Percentiles rank a stretch among this genome's conserved stretches.
Evolutionary conservation across 176 grass and related monocot species (phyloP).

Genomic region (Carex myosuroides): DNA sequence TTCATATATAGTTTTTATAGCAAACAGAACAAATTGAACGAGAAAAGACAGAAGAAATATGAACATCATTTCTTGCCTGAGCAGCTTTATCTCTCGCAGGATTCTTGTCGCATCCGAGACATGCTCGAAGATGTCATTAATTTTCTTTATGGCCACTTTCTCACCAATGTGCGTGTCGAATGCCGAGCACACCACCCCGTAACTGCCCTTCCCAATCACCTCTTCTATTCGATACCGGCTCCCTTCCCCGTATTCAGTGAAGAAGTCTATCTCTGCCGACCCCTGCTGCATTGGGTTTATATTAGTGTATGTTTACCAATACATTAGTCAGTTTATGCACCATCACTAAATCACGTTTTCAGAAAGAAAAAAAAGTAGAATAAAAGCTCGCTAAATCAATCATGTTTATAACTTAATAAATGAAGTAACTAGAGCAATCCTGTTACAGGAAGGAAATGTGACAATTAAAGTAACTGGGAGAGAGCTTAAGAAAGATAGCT

Average conservation of each 20-base stretch:
- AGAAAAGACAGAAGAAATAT: neutral
- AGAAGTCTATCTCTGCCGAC: slow-evolving; percentile 63
- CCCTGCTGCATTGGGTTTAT: slow-evolving; percentile 26
- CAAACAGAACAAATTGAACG: neutral
- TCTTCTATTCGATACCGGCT: slow-evolving; percentile 90
- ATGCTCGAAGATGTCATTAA: slow-evolving; percentile 95
- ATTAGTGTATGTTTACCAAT: no score
- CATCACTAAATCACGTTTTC: no score
- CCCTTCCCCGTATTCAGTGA: slow-evolving; percentile 90
- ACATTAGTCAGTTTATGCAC: no score
- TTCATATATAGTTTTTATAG: neutral
- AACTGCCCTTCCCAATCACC: slow-evolving; percentile 97
- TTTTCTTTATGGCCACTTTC: slow-evolving; percentile 98
- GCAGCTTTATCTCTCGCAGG: slow-evolving; percentile 93
- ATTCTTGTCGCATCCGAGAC: slow-evolving; percentile 85
- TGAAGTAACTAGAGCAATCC: no score
- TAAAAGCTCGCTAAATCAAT: no score
- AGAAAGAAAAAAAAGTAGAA: no score
- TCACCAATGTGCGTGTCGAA: slow-evolving; percentile 64
- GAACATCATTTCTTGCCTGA: slow-evolving; percentile 10
- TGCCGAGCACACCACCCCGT: slow-evolving; percentile 91
- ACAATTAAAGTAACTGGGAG: no score
- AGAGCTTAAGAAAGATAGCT: no score
- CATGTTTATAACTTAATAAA: no score
- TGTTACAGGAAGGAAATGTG: no score